Base-by-base conservation (phyloP, 345 rosid genomes). In the Populus pruinosa region DNA sequence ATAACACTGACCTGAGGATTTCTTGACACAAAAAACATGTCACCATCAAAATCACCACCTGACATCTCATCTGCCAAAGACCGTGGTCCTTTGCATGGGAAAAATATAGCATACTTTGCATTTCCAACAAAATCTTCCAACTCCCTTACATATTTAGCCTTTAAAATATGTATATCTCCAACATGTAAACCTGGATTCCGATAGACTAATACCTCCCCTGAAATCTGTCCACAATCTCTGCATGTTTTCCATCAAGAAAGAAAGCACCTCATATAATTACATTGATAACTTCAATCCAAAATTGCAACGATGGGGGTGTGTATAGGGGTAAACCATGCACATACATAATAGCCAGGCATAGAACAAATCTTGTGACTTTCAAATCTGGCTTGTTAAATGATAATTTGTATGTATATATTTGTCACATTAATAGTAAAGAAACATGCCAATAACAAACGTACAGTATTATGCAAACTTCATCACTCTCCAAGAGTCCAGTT, bases 381-480 rank as follows among this genome's bases (percentile, higher is more conserved):
- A 44, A 44, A 44, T 44, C 17, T 18, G 2, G 50, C 17, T 14
- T 2, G 18, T 44, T 44, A 13, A 41, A 41, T 41, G 44, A 3
- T 10, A 41, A 2, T 41, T 0, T 41, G 44, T 41, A 12, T 41
- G 12, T 44, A 12, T 39, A 39, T 44, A 44, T 44, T 13, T 44
- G 50, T 20, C 36, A 4, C 25, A 20, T 41, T 14, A 66, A 68
- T 8, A 38, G 68, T 50, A 77, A 66, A 35, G 43, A 61, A 29
- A 72, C 20, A 56, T 31, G 21, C 21, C 29, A 43, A 44, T 2
- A 29, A 25, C 36, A 72, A 69, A 76, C 98, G 4, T 88, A 94
- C 98, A 90, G 82, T 69, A 94, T 90, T 56, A 94, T 80, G 82
- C 97, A 85, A 78, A 94, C 95, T 94, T 94, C 92, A 85, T 86